Evolutionary conservation across 2,329 filamentous ascomycete species (phyloP), one percentile per base, ranked within the genome.

Genomic region (Amauroascus niger): DNA sequence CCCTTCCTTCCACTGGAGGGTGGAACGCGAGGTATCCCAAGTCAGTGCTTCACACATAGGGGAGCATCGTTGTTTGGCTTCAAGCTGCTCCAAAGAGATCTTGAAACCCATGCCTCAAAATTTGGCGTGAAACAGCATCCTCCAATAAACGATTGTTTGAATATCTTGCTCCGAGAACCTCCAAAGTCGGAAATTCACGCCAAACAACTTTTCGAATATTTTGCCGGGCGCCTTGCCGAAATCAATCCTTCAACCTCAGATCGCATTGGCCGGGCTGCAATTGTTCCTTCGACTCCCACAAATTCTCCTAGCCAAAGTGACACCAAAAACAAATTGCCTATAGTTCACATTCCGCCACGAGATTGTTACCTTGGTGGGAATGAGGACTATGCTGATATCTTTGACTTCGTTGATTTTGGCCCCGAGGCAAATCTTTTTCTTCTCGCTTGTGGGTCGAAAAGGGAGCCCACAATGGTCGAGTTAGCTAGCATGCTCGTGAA

Each of bases 391-490:
- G 86, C 82, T 9, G 87, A 95, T 30, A 94, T 98, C 30, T 95
- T 98, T 60, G 89, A 97, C 65, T 98, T 96, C 69, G 90, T 97
- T 13, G 87, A 97, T 66, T 98, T 96, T 71, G 89, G 91, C 0
- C 73, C 78, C 32, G 83, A 91, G 65, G 91, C 88, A 1, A 97
- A 97, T 63, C 76, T 86, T 0, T 98, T 98, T 63, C 73, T 98
- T 16, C 80, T 89, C 61, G 87, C 87, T 58, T 88, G 90, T 59
- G 93, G 93, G 8, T 91, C 89, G 2, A 96, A 95, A 69, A 83
- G 81, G 58, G 91, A 98, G 68, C 93, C 93, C 3, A 94, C 86
- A 2, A 93, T 87, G 62, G 68, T 80, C 2, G 93, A 98, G 67
- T 80, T 98, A 60, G 91, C 90, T 3, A 78, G 81, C 37, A 82